A percentile compares a stretch with the other conserved stretches of the same genome.
Conservation (phyloP, 805 yeast species). For the Metschnikowia hibisci region DNA sequence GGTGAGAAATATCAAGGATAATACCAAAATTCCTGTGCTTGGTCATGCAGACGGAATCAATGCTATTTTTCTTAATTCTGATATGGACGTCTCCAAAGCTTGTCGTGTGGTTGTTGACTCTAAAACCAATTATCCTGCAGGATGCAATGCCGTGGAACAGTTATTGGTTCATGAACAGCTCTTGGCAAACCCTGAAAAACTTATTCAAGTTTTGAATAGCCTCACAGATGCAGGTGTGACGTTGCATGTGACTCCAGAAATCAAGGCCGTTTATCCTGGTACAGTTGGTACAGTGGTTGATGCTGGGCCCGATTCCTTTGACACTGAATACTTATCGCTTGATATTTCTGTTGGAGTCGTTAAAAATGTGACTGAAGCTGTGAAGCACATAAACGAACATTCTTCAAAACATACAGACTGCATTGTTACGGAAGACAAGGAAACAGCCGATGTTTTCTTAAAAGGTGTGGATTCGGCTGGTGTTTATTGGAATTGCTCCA, state of each 20-base stretch:
- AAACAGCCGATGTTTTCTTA: constrained; percentile 69
- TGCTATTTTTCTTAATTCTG: constrained; percentile 75
- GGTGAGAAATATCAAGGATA: constrained; percentile 78
- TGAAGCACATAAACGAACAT: constrained; percentile 79
- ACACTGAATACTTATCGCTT: constrained; percentile 76
- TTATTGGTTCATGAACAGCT: constrained; percentile 55
- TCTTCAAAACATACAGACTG: constrained; percentile 97
- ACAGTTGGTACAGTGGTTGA: constrained; percentile 35
- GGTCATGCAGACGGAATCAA: constrained; percentile 99
- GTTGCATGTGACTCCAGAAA: constrained; percentile 59
- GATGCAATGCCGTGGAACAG: constrained; percentile 96
- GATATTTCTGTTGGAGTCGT: constrained; percentile 75
- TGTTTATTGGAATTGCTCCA: constrained; percentile 95
- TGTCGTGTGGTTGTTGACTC: constrained; percentile 73
- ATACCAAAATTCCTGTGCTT: constrained; percentile 91
- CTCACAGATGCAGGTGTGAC: constrained; percentile 67
- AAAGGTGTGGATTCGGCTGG: constrained; percentile 92
- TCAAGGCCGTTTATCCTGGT: constrained; percentile 28
- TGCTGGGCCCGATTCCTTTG: constrained; percentile 67
- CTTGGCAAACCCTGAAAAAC: constrained; percentile 24
- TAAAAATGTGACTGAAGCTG: constrained; percentile 62
- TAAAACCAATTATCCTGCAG: constrained; percentile 96
- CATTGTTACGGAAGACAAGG: constrained; percentile 74
- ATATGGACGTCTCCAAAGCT: constrained; percentile 77
- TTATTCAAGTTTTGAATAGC: constrained; percentile 28